Conservation (phyloP, 192 early-diverging fungal species). For the Entomortierella lignicola region DNA sequence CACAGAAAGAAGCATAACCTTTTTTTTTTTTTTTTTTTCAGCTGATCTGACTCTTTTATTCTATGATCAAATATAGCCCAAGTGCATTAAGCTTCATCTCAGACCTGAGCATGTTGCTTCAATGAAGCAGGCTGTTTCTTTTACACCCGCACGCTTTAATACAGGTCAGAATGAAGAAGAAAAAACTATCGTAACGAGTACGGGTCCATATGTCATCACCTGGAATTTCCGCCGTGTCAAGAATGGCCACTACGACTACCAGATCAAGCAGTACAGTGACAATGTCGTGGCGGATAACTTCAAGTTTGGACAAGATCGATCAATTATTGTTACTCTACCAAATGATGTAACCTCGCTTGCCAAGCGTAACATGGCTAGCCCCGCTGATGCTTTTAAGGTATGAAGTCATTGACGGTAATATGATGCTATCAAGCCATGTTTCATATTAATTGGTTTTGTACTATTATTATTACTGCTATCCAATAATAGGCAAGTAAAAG, state of each 20-base stretch:
- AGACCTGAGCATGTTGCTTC: constrained; percentile 89
- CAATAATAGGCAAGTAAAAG: no score
- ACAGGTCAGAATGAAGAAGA: constrained; percentile 76
- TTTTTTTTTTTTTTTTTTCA: background rate
- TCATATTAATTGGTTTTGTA: no score
- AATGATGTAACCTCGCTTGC: constrained; percentile 49
- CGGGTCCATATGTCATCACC: constrained; percentile 90
- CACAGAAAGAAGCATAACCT: no score
- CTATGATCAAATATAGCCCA: constrained; percentile 37
- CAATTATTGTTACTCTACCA: constrained; percentile 85
- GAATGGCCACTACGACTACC: constrained; percentile 84
- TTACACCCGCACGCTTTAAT: constrained; percentile 93
- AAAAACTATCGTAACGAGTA: constrained; percentile 87
- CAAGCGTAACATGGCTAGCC: constrained; percentile 23
- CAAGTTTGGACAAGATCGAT: constrained; percentile 80
- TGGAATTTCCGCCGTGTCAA: constrained; percentile 93
- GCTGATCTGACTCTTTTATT: background rate
- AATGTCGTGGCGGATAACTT: constrained; percentile 93
- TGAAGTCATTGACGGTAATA: background rate
- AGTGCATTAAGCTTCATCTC: constrained; percentile 81
- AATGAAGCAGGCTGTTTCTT: constrained; percentile 72
- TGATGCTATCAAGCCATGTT: no score
- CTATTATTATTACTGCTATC: no score
- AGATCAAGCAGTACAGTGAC: constrained; percentile 88
- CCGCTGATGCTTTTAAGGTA: constrained; percentile 23